A percentile compares a stretch with the other conserved stretches of the same genome.
phyloP scores from a whole-genome alignment of 1,139 yeast species.

The Sugiyamaella xylanicola region DNA sequence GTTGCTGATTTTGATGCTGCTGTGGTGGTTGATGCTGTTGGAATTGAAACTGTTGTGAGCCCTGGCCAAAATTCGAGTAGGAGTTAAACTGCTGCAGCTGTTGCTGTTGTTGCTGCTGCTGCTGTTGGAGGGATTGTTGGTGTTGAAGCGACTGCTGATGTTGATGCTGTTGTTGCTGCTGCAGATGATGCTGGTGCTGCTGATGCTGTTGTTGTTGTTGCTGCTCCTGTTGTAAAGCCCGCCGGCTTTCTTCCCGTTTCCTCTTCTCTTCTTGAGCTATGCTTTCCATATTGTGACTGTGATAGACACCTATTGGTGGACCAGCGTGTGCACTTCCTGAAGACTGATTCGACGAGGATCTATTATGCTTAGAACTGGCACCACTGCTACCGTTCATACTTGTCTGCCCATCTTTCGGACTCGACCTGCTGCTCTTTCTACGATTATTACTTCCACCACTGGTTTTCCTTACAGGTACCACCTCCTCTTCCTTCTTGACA shows the following conservation, averaged over 20 bases:
- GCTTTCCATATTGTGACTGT: slow-evolving; percentile 10
- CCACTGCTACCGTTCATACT: slow-evolving; percentile 12
- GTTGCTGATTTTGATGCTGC: background rate
- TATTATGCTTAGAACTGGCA: slow-evolving; percentile 16
- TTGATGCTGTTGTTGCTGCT: slow-evolving; percentile 25
- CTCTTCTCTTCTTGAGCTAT: slow-evolving; percentile 4
- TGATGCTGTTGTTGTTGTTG: slow-evolving; percentile 20
- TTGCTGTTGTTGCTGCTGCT: slow-evolving; percentile 26
- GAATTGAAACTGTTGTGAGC: slow-evolving; percentile 2
- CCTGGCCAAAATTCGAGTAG: background rate
- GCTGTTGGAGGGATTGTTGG: slow-evolving; percentile 16
- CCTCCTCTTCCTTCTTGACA: slow-evolving; percentile 30
- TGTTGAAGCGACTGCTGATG: slow-evolving; percentile 22
- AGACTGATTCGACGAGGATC: slow-evolving; percentile 6
- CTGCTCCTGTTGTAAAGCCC: background rate
- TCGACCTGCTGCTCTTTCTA: slow-evolving; percentile 5
- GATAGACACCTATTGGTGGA: slow-evolving; percentile 9
- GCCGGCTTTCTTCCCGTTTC: slow-evolving; percentile 6
- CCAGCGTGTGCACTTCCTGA: background rate
- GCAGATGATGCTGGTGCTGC: slow-evolving; percentile 23
- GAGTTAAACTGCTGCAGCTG: slow-evolving; percentile 21
- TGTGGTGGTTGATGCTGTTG: background rate
- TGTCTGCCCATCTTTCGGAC: slow-evolving; percentile 11
- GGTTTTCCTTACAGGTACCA: slow-evolving; percentile 30
- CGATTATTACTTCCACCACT: slow-evolving; percentile 10